Base-by-base conservation (phyloP, 179 eudicot genomes). In the Drosera spatulata region DNA sequence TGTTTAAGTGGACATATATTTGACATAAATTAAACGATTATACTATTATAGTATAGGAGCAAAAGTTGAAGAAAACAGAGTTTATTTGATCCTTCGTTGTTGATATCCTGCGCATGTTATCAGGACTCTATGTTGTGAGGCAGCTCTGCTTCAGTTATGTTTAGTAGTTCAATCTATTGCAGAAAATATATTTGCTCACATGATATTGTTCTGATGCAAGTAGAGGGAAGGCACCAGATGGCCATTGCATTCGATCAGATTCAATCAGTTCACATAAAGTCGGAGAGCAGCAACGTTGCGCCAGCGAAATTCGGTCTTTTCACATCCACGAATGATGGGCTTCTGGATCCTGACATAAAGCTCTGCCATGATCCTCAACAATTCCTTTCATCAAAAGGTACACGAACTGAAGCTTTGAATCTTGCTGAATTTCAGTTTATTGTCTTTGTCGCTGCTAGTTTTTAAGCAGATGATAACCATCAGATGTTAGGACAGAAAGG, bases 141-240 rank as follows among this genome's bases (percentile, higher is more conserved):
- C 33, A 22, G 33, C 33, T 22, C 33, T 22, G 33, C 33, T 22
- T 22, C 33, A 22, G 1, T 22, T 22, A 22, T 22, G 1, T 22
- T 22, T 22, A 22, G 33, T 22, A 22, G 33, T 22, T 22, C 33
- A 22, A 22, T 22, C 33, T 22, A 22, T n/a, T n/a, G n/a, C n/a
- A n/a, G n/a, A n/a, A n/a, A 10, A 37, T 43, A 47, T 8, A 5
- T 22, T 38, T 47, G 7, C 12, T 61, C 11, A 7, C 50, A 55
- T 66, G 54, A 9, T 45, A 45, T 45, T 45, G 33, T 22, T 22
- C 33, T 22, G 33, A 1, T 45, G 2, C n/a, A 11, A 50, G 64
- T 85, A 82, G 99, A 75, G 51, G 85, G 86, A 63, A 80, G 82
- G 71, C 86, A 72, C 59, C 85, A 83, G 59, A 71, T 85, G 78